These are phyloP conservation scores for Fusarium multiceps DNA, from an alignment of 2,329 filamentous ascomycete species.

Conservation along the genomic window DNA sequence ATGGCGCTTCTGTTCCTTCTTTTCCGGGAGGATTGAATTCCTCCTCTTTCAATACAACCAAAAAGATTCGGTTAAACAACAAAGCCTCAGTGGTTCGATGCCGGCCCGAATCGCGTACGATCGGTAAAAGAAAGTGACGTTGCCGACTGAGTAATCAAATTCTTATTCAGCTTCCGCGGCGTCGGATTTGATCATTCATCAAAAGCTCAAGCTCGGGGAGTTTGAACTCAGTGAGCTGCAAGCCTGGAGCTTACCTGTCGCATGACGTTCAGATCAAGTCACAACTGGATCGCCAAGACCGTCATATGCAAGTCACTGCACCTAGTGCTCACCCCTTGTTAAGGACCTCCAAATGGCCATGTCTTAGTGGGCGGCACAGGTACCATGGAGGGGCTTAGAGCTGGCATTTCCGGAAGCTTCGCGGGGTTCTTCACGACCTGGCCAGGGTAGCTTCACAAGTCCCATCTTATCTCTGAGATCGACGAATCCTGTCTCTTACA, in stretches of 20 bases:
- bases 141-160: conserved; percentile 6
- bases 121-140: conserved; percentile 3
- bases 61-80: not conserved
- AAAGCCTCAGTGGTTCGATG: not conserved
- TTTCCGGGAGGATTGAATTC: not conserved
- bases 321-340: conserved; percentile 29
- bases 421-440: conserved; percentile 10
- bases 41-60: not conserved
- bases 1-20: not conserved
- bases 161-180: not conserved
- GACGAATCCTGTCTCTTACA: conserved; percentile 34
- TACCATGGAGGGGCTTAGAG: conserved; percentile 10
- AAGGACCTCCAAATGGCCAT: conserved; percentile 15
- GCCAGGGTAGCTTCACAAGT: conserved; percentile 18
- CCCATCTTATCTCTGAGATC: conserved; percentile 30
- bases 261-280: conserved; percentile 45
- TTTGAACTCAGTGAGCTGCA: conserved; percentile 18
- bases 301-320: conserved; percentile 35
- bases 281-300: conserved; percentile 34
- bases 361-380: conserved; percentile 22
- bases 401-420: conserved; percentile 28
- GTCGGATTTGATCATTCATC: conserved; percentile 16
- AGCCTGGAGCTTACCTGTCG: conserved; percentile 17
- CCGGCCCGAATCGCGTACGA: conserved; percentile 30
- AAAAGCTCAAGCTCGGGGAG: conserved; percentile 4